phyloP scores from a whole-genome alignment of 768 basidiomycete genomes.

The Suillus placidus region DNA sequence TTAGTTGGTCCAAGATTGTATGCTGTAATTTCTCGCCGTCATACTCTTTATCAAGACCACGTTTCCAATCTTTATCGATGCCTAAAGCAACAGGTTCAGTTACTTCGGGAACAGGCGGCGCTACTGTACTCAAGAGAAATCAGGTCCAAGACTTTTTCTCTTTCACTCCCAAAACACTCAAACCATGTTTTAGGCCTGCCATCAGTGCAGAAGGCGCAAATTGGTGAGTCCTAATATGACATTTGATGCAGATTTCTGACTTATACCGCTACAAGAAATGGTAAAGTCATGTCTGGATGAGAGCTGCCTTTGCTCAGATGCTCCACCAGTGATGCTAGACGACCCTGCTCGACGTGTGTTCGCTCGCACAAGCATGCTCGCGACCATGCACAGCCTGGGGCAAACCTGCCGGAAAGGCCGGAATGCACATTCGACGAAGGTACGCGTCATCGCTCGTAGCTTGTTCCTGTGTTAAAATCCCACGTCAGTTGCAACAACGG shows the following conservation, averaged over 20 bases:
- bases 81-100: conserved; percentile 36
- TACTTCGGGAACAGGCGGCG: conserved; percentile 10
- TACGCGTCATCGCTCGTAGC: conserved; percentile 25
- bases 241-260: conserved; percentile 21
- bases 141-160: conserved; percentile 19
- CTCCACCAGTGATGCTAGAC: conserved; percentile 63
- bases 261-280: conserved; percentile 54
- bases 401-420: conserved; percentile 53
- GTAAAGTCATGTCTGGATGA: conserved; percentile 35
- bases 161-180: not conserved
- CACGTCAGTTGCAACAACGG: conserved; percentile 39
- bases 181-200: conserved; percentile 36
- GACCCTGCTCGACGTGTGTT: conserved; percentile 77
- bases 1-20: not conserved
- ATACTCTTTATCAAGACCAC: conserved; percentile 8
- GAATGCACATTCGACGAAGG: conserved; percentile 82
- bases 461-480: conserved; percentile 7
- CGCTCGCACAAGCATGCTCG: conserved; percentile 73
- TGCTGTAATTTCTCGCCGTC: conserved; percentile 2
- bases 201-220: conserved; percentile 73
- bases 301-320: conserved; percentile 8
- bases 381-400: conserved; percentile 61
- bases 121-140: conserved; percentile 25
- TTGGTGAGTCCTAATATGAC: conserved; percentile 46
- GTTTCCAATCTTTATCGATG: conserved; percentile 31